Conservation (phyloP, 441 rosid species). For the Gossypium lobatum region DNA sequence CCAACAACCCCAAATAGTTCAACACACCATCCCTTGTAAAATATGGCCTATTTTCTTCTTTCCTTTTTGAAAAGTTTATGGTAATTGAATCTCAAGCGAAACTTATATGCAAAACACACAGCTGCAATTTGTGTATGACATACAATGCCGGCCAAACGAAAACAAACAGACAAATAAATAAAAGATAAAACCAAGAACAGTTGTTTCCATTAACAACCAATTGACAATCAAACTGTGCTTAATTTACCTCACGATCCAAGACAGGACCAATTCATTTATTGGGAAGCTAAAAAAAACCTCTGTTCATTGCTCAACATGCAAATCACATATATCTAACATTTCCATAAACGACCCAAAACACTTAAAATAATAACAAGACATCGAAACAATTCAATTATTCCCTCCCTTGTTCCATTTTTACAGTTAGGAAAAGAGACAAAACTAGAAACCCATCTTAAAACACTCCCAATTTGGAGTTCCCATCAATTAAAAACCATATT, state of each 20-base stretch:
- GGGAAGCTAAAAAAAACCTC: background rate
- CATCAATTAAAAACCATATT: background rate
- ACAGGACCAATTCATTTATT: background rate
- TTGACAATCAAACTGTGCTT: background rate
- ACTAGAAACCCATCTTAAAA: background rate
- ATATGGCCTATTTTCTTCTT: background rate
- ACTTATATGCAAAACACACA: background rate
- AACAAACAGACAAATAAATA: background rate
- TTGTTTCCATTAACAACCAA: background rate
- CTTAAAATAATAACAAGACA: background rate
- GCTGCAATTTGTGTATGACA: background rate
- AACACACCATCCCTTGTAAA: background rate
- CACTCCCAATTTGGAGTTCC: background rate
- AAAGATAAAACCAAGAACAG: background rate
- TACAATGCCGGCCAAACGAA: background rate
- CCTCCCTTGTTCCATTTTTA: background rate
- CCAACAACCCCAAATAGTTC: background rate
- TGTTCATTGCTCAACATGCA: background rate
- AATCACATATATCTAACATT: background rate
- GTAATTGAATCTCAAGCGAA: background rate
- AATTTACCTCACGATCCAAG: slow-evolving; percentile 5
- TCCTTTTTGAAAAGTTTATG: background rate
- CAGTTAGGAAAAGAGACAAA: background rate
- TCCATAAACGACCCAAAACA: background rate
- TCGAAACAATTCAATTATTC: background rate